Conservation (phyloP, 202 grass and related monocot genomes). For the Panicum virgatum region DNA sequence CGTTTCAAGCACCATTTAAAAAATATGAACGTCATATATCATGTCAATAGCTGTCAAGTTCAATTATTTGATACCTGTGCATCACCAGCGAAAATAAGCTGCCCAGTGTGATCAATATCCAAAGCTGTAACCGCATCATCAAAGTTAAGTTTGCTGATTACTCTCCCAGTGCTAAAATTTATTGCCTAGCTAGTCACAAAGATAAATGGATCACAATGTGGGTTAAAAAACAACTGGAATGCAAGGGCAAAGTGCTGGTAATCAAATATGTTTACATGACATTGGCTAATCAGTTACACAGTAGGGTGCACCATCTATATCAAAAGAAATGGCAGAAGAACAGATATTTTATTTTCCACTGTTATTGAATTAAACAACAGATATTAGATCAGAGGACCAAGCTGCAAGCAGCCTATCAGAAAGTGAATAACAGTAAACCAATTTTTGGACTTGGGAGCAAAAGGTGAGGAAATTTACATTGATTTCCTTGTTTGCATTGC, state of each 20-base stretch:
- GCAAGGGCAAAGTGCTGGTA: neutral
- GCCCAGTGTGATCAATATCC: conserved; percentile 94
- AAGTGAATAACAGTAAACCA: neutral
- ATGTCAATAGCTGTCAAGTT: conserved; percentile 19
- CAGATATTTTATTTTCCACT: conserved; percentile 18
- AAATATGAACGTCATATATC: conserved; percentile 32
- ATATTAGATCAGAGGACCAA: neutral
- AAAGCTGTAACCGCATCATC: conserved; percentile 91
- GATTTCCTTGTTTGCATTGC: conserved; percentile 91
- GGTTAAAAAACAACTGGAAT: conserved; percentile 9
- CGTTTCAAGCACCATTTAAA: conserved; percentile 38
- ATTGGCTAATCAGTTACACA: conserved; percentile 15
- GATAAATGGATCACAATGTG: conserved; percentile 29
- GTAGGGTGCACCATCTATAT: neutral
- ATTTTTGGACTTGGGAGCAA: neutral
- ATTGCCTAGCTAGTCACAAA: conserved; percentile 70
- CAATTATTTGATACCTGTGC: conserved; percentile 62
- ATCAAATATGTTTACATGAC: conserved; percentile 22
- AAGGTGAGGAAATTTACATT: conserved; percentile 62
- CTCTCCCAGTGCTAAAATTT: conserved; percentile 97
- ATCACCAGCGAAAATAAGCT: conserved; percentile 92
- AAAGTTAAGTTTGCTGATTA: conserved; percentile 88
- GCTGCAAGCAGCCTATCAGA: neutral
- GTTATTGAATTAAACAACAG: conserved; percentile 8
- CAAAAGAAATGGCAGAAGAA: conserved; percentile 18